phyloP scores from a whole-genome alignment of 2,329 filamentous ascomycete species.

The Colletotrichum sojae region DNA sequence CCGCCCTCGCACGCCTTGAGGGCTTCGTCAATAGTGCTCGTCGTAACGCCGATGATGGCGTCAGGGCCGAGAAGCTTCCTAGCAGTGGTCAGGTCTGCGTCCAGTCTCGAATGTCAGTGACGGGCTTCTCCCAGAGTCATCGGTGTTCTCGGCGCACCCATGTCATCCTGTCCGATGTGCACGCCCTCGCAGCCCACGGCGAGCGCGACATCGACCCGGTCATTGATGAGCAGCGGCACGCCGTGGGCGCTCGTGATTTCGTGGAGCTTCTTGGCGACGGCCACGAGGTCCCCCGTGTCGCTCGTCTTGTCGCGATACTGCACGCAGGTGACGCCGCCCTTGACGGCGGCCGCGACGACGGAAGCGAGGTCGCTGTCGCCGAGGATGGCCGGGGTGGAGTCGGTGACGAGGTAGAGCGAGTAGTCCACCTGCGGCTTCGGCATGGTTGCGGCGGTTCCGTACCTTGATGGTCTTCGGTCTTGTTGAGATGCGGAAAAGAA shows the following conservation, averaged over 20 bases:
- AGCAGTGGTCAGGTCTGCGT: conserved; percentile 72
- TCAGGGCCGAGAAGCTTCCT: conserved; percentile 80
- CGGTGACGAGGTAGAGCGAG: conserved; percentile 90
- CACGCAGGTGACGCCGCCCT: conserved; percentile 86
- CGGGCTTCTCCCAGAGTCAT: background rate
- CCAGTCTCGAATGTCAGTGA: conserved; percentile 1
- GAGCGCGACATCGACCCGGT: conserved; percentile 89
- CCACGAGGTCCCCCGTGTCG: conserved; percentile 79
- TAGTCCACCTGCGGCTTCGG: conserved; percentile 73
- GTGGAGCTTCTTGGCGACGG: conserved; percentile 80
- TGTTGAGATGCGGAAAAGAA: background rate
- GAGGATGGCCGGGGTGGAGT: conserved; percentile 89
- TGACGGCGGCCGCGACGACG: conserved; percentile 82
- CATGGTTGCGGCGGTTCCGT: conserved; percentile 44
- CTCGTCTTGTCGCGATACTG: conserved; percentile 92
- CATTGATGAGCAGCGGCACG: conserved; percentile 92
- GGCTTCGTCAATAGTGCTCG: conserved; percentile 82
- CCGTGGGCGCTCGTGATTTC: conserved; percentile 74
- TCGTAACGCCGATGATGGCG: conserved; percentile 91
- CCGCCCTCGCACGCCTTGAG: conserved; percentile 78
- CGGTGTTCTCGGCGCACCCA: conserved; percentile 66
- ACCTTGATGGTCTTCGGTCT: background rate
- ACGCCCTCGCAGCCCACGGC: conserved; percentile 92
- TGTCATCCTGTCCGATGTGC: conserved; percentile 95
- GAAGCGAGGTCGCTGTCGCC: conserved; percentile 77